Conservation (phyloP, 2,329 filamentous ascomycete genomes). For the Penicillium sp. region DNA sequence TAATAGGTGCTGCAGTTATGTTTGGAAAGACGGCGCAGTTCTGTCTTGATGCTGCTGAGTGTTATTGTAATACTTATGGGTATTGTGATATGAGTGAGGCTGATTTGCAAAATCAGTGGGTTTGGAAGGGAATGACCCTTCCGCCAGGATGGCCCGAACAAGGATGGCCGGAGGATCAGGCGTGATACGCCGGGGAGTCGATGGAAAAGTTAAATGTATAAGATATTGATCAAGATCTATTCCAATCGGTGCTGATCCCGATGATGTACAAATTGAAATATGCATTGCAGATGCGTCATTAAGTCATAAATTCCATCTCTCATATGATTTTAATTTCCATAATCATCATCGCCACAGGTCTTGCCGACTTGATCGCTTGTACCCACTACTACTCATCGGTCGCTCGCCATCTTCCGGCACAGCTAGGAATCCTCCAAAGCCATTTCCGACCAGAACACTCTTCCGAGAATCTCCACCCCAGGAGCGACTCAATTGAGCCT, state of each 20-base stretch:
- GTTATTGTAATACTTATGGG: conserved; percentile 27
- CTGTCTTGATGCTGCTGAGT: conserved; percentile 19
- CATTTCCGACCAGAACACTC: conserved; percentile 66
- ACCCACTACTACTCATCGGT: conserved; percentile 37
- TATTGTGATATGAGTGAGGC: conserved; percentile 25
- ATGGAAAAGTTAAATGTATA: not conserved
- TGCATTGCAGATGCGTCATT: conserved; percentile 3
- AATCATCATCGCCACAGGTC: conserved; percentile 41
- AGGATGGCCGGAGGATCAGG: not conserved
- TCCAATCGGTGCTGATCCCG: too few relatives aligned
- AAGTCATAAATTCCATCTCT: conserved; percentile 6
- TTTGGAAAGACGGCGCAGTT: conserved; percentile 25
- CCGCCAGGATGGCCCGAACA: conserved; percentile 19
- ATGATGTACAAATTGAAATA: not conserved
- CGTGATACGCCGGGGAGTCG: too few relatives aligned
- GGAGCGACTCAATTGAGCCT: conserved; percentile 51
- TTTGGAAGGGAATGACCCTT: conserved; percentile 21
- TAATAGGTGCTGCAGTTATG: conserved; percentile 18
- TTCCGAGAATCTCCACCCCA: conserved; percentile 62
- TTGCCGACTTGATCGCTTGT: conserved; percentile 33
- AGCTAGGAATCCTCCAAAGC: conserved; percentile 66
- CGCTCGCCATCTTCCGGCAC: conserved; percentile 54
- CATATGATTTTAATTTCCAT: not conserved
- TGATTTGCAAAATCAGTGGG: conserved; percentile 21
- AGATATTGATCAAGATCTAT: not conserved